Conservation (phyloP, 441 rosid genomes). For the Raphanus hybrid region DNA sequence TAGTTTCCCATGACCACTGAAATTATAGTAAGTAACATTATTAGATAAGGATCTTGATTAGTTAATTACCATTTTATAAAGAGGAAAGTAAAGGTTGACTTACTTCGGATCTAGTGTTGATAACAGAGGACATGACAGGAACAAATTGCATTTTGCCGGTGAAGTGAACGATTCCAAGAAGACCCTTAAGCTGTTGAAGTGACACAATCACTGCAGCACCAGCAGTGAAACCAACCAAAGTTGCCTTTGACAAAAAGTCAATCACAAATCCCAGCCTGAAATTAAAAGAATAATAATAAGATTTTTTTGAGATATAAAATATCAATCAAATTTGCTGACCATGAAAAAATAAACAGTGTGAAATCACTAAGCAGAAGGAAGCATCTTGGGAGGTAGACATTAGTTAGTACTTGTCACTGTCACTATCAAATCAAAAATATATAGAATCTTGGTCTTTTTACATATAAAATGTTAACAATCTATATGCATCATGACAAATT, state of each 20-base stretch:
- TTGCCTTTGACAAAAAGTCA: constrained; percentile 95
- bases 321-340: constrained; percentile 17
- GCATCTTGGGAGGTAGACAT: too few relatives aligned
- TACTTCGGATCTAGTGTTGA: constrained; percentile 73
- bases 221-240: constrained; percentile 94
- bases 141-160: constrained; percentile 83
- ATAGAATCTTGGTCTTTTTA: background rate
- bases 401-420: too few relatives aligned
- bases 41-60: constrained; percentile 18
- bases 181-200: constrained; percentile 92
- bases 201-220: constrained; percentile 98
- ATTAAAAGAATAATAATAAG: background rate
- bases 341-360: constrained; percentile 34
- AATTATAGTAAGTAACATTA: constrained; percentile 8
- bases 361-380: constrained; percentile 29
- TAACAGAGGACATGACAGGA: constrained; percentile 84
- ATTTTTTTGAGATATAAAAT: background rate
- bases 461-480: constrained; percentile 5
- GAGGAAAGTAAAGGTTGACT: constrained; percentile 26
- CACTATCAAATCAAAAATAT: too few relatives aligned
- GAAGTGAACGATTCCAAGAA: constrained; percentile 95
- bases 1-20: constrained; percentile 98
- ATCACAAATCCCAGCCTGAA: constrained; percentile 92
- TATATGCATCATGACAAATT: constrained; percentile 24
- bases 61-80: background rate